phyloP scores from a whole-genome alignment of 2,329 filamentous ascomycete genomes.

The Neurospora crassa region DNA sequence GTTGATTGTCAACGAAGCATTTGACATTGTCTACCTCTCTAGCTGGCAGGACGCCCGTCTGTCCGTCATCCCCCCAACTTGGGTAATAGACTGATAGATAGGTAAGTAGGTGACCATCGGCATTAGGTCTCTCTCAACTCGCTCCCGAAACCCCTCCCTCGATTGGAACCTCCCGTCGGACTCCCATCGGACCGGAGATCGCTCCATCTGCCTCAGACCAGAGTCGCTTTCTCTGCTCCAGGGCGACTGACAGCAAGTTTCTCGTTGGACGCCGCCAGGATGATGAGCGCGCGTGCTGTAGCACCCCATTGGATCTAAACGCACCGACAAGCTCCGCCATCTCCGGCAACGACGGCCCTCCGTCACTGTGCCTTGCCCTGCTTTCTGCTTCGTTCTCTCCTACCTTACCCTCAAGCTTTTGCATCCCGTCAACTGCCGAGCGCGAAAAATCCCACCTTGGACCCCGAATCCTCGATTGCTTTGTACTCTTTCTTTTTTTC shows the following conservation, averaged over 20 bases:
- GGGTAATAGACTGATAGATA: neutral
- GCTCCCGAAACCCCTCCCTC: neutral
- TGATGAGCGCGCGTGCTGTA: constrained; percentile 3
- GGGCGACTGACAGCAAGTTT: neutral
- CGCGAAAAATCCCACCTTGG: neutral
- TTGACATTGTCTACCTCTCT: neutral
- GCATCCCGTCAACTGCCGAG: neutral
- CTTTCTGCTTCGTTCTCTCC: neutral
- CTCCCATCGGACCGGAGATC: neutral
- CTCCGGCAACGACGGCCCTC: neutral
- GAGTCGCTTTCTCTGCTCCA: neutral
- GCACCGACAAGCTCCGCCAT: constrained; percentile 5
- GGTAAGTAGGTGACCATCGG: neutral
- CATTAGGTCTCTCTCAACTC: neutral
- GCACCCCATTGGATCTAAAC: neutral
- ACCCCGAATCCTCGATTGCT: neutral
- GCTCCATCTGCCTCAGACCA: neutral
- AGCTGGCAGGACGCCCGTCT: neutral
- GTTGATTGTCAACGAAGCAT: neutral
- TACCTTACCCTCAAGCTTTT: neutral
- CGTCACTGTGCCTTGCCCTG: neutral
- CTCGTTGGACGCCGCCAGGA: neutral
- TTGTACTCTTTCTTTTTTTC: neutral
- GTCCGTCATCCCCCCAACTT: neutral
- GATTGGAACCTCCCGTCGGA: neutral